phyloP scores from a whole-genome alignment of 2,329 filamentous ascomycete species.

The Ophiostoma himal-ulmi region DNA sequence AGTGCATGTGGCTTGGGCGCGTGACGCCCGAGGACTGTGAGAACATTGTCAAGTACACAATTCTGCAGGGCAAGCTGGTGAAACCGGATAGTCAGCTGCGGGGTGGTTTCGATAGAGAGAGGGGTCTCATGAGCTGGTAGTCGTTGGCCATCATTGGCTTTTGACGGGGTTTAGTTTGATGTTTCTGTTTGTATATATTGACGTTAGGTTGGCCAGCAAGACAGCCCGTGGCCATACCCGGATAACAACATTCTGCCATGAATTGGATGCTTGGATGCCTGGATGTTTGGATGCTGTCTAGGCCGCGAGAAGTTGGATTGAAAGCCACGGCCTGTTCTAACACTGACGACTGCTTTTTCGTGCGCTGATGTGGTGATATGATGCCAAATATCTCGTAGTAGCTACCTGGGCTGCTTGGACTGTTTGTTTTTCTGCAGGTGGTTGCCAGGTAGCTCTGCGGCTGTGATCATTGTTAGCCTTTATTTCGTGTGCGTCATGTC shows the following conservation, averaged over 20 bases:
- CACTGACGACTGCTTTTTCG: neutral
- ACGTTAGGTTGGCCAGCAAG: neutral
- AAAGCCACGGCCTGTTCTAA: neutral
- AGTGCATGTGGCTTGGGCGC: conserved; percentile 89
- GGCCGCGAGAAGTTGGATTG: too few species aligned
- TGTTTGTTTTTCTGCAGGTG: conserved; percentile 6
- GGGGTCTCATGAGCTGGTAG: conserved; percentile 81
- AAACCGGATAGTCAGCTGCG: conserved; percentile 81
- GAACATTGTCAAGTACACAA: conserved; percentile 81
- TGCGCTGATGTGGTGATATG: neutral
- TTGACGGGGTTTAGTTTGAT: neutral
- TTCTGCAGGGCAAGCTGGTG: conserved; percentile 88
- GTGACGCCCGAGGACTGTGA: conserved; percentile 85
- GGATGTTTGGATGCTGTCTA: neutral
- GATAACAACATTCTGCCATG: too few species aligned
- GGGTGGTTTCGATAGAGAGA: conserved; percentile 82
- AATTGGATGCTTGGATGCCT: too few species aligned
- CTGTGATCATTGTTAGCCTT: neutral
- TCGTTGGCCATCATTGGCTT: neutral
- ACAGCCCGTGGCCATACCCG: too few species aligned
- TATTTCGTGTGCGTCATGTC: neutral
- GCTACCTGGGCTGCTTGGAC: neutral
- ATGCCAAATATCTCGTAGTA: neutral
- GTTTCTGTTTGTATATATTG: neutral
- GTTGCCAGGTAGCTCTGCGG: conserved; percentile 4